A percentile compares a stretch with the other conserved stretches of the same genome.
Evolutionary conservation across 331 rosid genomes (phyloP).

Genomic region (Quercus tomentella): DNA sequence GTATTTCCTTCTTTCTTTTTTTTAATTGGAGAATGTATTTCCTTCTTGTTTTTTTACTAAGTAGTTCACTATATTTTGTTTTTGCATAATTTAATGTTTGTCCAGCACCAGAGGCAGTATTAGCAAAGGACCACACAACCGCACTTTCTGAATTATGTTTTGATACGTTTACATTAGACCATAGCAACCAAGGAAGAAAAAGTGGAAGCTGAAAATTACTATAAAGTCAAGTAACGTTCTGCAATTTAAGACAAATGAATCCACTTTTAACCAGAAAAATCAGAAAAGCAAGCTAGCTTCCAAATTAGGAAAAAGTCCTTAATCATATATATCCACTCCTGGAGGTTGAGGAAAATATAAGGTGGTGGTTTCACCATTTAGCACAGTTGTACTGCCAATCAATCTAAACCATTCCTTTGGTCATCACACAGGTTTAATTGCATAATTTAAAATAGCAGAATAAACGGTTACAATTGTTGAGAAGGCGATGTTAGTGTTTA

Average conservation of each 20-base stretch:
- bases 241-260: background rate
- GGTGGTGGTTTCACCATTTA: background rate
- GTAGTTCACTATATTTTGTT: no score
- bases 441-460: no score
- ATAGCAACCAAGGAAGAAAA: background rate
- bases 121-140: no score
- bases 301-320: constrained; percentile 5
- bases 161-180: no score
- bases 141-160: no score
- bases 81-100: no score
- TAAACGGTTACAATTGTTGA: no score
- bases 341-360: background rate
- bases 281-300: background rate
- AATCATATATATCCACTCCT: background rate
- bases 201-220: background rate
- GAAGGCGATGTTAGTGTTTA: no score
- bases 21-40: no score
- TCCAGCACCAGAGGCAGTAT: no score
- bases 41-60: no score
- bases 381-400: background rate
- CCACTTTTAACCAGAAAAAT: background rate
- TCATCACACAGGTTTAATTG: background rate
- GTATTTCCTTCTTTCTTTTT: no score
- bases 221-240: background rate
- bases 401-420: background rate